Base-by-base conservation (phyloP, 2,329 filamentous ascomycete species). In the Pseudopyrenochaeta lycopersici region DNA sequence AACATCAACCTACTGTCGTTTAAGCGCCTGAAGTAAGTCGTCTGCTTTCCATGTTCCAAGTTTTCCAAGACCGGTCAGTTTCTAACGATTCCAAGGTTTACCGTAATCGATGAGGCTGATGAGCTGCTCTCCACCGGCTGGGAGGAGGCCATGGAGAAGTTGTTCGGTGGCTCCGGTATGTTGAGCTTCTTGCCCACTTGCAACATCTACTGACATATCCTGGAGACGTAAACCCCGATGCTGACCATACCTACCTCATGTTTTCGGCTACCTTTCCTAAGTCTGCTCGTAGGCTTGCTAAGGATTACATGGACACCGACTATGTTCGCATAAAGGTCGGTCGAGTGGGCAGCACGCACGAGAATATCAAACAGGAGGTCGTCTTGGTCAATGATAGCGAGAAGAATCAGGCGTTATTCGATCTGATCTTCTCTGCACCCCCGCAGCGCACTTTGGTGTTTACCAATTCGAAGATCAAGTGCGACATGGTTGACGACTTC, bases 251-350 rank as follows among this genome's bases (percentile, higher is more conserved):
- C 7, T 88, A 85, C 74, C 83, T 96, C 77, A 89, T 99, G 80
- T 98, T 98, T 75, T 97, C 92, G 0, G 95, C 95, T 1, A 98
- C 95, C 0, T 98, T 99, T 76, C 91, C 93, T 35, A 92, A 90
- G 78, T 80, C 80, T 0, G 87, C 91, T 59, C 91, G 92, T 27
- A 82, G 89, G 20, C 78, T 98, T 12, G 94, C 93, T 10, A 87
- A 86, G 53, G 82, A 90, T 23, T 90, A 93, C 68, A 85, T 99
- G 52, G 82, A 88, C 0, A 81, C 85, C 10, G 86, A 91, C 36
- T 88, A 92, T 67, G 82, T 96, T 45, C 90, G 90, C 18, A 88
- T 99, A 74, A 89, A 88, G 38, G 90, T 98, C 59, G 95, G 95
- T 27, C 91, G 94, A 66, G 87, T 92, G 21, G 95, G 95, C 30